Evolutionary conservation across 345 rosid species (phyloP).

Genomic region (Euphorbia pulcherrima): DNA sequence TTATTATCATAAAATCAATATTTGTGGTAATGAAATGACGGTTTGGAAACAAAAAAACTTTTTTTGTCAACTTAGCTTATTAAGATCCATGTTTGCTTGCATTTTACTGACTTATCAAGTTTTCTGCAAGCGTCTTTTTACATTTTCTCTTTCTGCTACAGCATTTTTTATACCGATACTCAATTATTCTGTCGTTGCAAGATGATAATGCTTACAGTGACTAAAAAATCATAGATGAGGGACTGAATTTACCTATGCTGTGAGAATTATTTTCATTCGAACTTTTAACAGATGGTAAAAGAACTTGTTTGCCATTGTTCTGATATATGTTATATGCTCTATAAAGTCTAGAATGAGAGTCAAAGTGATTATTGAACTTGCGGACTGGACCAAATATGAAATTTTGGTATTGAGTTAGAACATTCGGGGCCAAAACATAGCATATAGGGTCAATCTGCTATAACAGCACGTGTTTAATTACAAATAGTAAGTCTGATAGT

Average conservation of each 20-base stretch:
- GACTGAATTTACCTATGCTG: not conserved
- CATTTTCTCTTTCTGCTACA: no score
- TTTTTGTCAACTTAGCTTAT: not conserved
- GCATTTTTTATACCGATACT: no score
- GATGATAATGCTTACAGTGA: no score
- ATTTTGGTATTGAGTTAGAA: no score
- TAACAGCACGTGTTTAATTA: no score
- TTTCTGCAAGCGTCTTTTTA: not conserved
- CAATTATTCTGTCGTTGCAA: no score
- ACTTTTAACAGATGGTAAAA: not conserved
- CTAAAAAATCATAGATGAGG: not conserved
- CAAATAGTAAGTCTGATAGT: not conserved
- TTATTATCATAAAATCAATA: no score
- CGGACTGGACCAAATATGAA: not conserved
- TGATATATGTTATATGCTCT: not conserved
- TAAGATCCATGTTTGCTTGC: not conserved
- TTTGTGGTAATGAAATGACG: not conserved
- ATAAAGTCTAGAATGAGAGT: not conserved
- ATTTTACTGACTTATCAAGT: not conserved
- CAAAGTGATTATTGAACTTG: not conserved
- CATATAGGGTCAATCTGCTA: no score
- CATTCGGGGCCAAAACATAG: no score
- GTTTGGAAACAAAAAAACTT: not conserved
- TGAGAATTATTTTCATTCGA: not conserved
- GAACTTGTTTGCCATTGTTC: not conserved